These are phyloP conservation scores for Carex parvula DNA, from an alignment of 176 grass and related monocot genomes.

Conservation along the genomic window DNA sequence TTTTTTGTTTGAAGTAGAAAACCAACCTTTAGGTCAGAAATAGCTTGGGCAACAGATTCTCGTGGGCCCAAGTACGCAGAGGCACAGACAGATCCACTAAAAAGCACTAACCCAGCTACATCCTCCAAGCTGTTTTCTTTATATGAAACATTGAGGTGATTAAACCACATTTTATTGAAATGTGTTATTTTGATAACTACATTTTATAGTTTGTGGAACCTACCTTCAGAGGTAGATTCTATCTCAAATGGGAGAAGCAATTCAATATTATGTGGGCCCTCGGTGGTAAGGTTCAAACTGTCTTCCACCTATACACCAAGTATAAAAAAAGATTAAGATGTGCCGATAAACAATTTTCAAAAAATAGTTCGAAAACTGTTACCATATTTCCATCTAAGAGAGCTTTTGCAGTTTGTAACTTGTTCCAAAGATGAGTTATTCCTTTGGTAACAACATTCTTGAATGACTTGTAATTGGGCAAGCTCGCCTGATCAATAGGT, in stretches of 20 bases:
- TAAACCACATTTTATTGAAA: too few relatives aligned
- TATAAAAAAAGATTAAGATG: slow-evolving; percentile 11
- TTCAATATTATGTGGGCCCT: slow-evolving; percentile 46
- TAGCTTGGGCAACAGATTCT: slow-evolving; percentile 80
- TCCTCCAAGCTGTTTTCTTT: slow-evolving; percentile 81
- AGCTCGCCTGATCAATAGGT: slow-evolving; percentile 44
- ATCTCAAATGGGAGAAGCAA: slow-evolving; percentile 82
- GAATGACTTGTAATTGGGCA: slow-evolving; percentile 34
- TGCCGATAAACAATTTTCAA: neutral
- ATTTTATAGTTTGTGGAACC: slow-evolving; percentile 1
- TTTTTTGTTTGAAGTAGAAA: neutral
- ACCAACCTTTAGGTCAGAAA: slow-evolving; percentile 82
- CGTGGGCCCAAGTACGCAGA: slow-evolving; percentile 69
- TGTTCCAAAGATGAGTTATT: slow-evolving; percentile 62
- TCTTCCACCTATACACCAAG: slow-evolving; percentile 52
- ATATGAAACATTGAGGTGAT: slow-evolving; percentile 30
- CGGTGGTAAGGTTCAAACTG: slow-evolving; percentile 31
- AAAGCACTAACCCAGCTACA: slow-evolving; percentile 61
- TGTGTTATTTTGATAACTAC: neutral
- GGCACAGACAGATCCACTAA: slow-evolving; percentile 61
- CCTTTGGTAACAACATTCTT: slow-evolving; percentile 61
- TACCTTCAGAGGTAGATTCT: slow-evolving; percentile 50
- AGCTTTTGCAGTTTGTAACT: slow-evolving; percentile 71
- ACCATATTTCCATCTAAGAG: slow-evolving; percentile 72
- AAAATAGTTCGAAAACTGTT: slow-evolving; percentile 1